Evolutionary conservation across 1,284 basidiomycete genomes (phyloP), one percentile per base, ranked within the genome.

Genomic region (Quambalaria eucalypti): DNA sequence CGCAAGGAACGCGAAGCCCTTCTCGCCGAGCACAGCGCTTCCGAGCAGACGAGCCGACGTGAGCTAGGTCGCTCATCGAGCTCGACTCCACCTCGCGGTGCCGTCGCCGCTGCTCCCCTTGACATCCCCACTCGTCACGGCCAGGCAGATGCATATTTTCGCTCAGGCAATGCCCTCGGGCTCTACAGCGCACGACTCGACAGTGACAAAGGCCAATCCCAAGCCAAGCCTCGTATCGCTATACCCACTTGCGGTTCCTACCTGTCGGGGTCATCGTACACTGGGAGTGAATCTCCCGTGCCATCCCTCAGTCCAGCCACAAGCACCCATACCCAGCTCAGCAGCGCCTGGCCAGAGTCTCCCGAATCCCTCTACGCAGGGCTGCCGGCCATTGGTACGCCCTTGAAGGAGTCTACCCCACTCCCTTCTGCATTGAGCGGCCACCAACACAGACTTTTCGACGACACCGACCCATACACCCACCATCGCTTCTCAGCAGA

Each of bases 1-100:
- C 42, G 66, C 10, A 46, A 62, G 10, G 66, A 69, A 28, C 33
- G 66, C 19, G 66, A 69, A 33, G 66, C 66, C 1, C 54, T 68
- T 6, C 28, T 65, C 2, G 54, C 42, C 36, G 10, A 14, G 16
- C 36, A 39, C 36, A 39, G 10, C 16, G 10, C 4, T 39, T 39
- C 36, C 36, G 21, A n/a, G n/a, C n/a, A n/a, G n/a, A n/a, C n/a
- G n/a, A n/a, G n/a, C n/a, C n/a, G n/a, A n/a, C n/a, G n/a, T n/a
- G n/a, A n/a, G n/a, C n/a, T n/a, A n/a, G n/a, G n/a, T n/a, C n/a
- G n/a, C n/a, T n/a, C n/a, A n/a, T n/a, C n/a, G n/a, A n/a, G n/a
- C n/a, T n/a, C n/a, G n/a, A n/a, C n/a, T n/a, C 21, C 36, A 39
- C 36, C 36, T 39, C 36, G 36, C 36, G 10, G 36, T n/a, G 16